Evolutionary conservation across 192 early-diverging fungal species (phyloP).

Genomic region (Linnemannia hyalina): DNA sequence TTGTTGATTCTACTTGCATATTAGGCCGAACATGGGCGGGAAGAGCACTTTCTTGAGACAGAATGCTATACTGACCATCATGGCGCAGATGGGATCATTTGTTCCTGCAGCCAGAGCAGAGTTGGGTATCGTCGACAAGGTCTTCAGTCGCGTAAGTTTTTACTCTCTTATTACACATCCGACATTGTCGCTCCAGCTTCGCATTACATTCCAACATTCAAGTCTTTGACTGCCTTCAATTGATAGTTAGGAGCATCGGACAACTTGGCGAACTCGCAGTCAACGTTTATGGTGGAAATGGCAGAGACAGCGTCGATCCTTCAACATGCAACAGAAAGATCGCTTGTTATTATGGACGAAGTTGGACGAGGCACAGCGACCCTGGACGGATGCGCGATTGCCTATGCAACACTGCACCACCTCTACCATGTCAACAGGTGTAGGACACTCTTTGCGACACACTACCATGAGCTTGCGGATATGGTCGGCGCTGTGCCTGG

Average conservation of each 20-base stretch:
- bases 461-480: slow-evolving; percentile 80
- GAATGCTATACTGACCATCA: slow-evolving; percentile 64
- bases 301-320: slow-evolving; percentile 61
- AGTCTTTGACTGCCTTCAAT: not conserved
- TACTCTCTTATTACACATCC: not conserved
- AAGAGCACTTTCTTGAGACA: slow-evolving; percentile 67
- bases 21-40: slow-evolving; percentile 69
- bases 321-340: slow-evolving; percentile 56
- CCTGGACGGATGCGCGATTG: slow-evolving; percentile 77
- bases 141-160: slow-evolving; percentile 62
- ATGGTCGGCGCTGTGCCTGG: slow-evolving; percentile 49
- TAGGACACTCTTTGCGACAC: slow-evolving; percentile 82
- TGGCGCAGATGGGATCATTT: slow-evolving; percentile 68
- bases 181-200: too few species aligned
- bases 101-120: slow-evolving; percentile 61
- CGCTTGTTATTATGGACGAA: slow-evolving; percentile 68
- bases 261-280: slow-evolving; percentile 63
- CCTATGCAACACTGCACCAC: slow-evolving; percentile 75
- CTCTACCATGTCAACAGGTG: slow-evolving; percentile 69
- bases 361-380: slow-evolving; percentile 70
- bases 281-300: slow-evolving; percentile 71
- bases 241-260: slow-evolving; percentile 66
- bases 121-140: slow-evolving; percentile 62
- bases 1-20: not conserved
- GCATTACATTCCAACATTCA: too few species aligned